Base-by-base conservation (phyloP, 2,329 filamentous ascomycete genomes). In the Aspergillus sp. region DNA sequence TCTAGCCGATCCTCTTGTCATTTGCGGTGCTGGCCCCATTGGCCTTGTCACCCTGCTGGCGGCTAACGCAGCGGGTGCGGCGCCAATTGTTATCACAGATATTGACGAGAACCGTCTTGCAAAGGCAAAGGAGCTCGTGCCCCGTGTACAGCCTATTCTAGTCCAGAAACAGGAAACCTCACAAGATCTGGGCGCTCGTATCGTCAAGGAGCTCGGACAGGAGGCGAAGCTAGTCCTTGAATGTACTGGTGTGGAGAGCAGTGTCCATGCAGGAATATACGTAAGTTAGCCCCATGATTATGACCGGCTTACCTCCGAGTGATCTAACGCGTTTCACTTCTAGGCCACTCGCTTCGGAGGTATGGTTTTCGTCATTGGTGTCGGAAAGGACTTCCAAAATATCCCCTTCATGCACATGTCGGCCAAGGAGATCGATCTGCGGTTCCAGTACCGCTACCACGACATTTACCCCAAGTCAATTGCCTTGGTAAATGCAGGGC, bases 401-500 rank as follows among this genome's bases (percentile, higher is more conserved):
- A 62, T 65, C 19, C 63, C 63, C 0, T 65, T 65, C 37, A 64
- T 64, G 63, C 63, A 64, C 44, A 60, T 65, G 51, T 64, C 62
- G 1, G 56, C 62, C 12, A 59, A 58, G 27, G 62, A 65, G 44
- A 65, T 65, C 15, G 58, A 65, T 27, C 48, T 65, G 31, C 50
- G 56, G 11, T 62, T 64, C 52, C 62, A 64, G 44, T 64, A 64
- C 27, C 50, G 63, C 4, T 65, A 64, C 11, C 63, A 65, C 12
- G 63, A 65, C 45, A 64, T 65, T 19, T 65, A 65, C n/a, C 63
- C 60, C 19, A 66, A 66, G 57, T 57, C 64, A 2, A 67, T 66
- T 14, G 40, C 43, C 7, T 33, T 66, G 12, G 70, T 74, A 1
- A 68, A 67, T 5, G 70, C 74, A 45, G 73, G 75, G 0, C 56